Evolutionary conservation across 169 alveolate species (phyloP), one percentile per base, ranked within the genome.

Genomic region (Plasmodium gonderi): DNA sequence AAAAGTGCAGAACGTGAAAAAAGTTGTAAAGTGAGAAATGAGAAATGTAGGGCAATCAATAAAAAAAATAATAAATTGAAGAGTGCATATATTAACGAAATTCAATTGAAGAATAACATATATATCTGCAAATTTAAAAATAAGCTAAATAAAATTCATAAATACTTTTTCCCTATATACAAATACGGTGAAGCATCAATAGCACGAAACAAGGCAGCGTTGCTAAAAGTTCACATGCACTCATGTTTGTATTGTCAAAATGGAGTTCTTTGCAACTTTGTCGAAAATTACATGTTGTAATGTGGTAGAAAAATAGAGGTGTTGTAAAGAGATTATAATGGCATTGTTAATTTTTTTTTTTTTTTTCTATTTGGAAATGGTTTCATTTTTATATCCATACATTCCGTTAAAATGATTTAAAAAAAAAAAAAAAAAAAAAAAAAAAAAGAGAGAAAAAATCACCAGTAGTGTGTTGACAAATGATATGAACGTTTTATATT

Each of bases 251-350:
- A 72, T 44, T 83, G 92, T 40, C 92, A 83, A 33, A 83, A 72
- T 36, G 92, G 92, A 6, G 60, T 83, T 45, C 77, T 83, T 3
- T 83, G 92, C 20, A 83, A 83, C 64, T 83, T 72, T 76, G 92
- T 44, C 20, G 92, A 83, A 72, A 72, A 83, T 72, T 83, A 83
- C 64, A 72, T 60, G 67, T 17, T 72, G 77, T 83, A 72, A 51
- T 23, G 26, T 3, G 69, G 8, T 54, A 12, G 33, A 9, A 4
- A 2, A 49, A 20, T 49, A 20, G 0, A n/a, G 23, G n/a, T 49
- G 1, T 3, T 11, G 65, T 51, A 14, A n/a, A n/a, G 67, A n/a
- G 0, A 31, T 31, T 31, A 54, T 2, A 54, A 54, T 12, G 69
- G 8, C 33, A 31, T 54, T 23, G 69, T 54, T 54, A 31, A 54